phyloP scores from a whole-genome alignment of 108 stramenopile species.

The Skeletonema costatum region DNA sequence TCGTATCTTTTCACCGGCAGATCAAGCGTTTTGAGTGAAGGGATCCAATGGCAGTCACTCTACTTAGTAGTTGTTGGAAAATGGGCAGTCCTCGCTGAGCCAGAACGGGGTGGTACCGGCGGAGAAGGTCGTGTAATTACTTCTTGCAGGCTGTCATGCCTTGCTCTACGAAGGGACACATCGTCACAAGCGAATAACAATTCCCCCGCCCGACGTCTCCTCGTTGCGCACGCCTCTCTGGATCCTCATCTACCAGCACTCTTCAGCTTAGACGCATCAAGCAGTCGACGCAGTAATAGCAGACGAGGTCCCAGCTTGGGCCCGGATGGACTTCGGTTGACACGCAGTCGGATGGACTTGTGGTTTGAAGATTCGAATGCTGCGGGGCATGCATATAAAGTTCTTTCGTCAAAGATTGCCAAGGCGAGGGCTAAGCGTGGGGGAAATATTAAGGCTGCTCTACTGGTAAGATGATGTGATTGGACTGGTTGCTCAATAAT shows the following conservation, averaged over 20 bases:
- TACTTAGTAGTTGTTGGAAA: conserved; percentile 73
- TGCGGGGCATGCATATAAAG: conserved; percentile 55
- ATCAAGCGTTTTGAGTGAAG: conserved; percentile 78
- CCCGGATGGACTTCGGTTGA: conserved; percentile 29
- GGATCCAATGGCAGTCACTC: conserved; percentile 87
- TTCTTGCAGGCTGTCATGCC: conserved; percentile 55
- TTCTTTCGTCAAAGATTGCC: conserved; percentile 50
- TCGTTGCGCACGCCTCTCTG: conserved; percentile 57
- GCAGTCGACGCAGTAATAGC: neutral
- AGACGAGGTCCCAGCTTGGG: conserved; percentile 14
- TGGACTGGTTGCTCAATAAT: too few species aligned
- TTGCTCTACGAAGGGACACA: conserved; percentile 56
- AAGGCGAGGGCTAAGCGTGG: conserved; percentile 56
- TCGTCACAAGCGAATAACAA: conserved; percentile 38
- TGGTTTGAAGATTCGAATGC: conserved; percentile 88
- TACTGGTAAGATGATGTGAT: conserved; percentile 13
- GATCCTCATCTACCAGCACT: conserved; percentile 67
- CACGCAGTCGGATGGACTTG: conserved; percentile 69
- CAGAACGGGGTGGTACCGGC: conserved; percentile 51
- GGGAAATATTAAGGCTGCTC: conserved; percentile 34
- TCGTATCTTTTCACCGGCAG: conserved; percentile 59
- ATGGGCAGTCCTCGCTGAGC: conserved; percentile 76
- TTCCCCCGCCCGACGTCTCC: conserved; percentile 72
- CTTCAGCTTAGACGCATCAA: conserved; percentile 53
- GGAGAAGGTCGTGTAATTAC: conserved; percentile 77